Evolutionary conservation across 345 rosid species (phyloP).

Genomic region (Hypericum androsaemum): DNA sequence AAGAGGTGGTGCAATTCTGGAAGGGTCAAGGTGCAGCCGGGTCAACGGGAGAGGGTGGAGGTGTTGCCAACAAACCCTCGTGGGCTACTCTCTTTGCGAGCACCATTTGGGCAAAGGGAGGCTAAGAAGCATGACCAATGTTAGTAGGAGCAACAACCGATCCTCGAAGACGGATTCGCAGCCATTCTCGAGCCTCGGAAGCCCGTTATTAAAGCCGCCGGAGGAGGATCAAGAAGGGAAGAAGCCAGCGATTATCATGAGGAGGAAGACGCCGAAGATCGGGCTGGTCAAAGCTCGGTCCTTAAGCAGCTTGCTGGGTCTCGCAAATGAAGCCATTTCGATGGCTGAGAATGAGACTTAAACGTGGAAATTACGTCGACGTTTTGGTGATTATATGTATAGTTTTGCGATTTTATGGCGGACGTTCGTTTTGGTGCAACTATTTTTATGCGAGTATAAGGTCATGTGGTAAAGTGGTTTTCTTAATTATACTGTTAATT

Average conservation of each 20-base stretch:
- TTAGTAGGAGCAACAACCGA: constrained; percentile 23
- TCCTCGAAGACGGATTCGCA: constrained; percentile 4
- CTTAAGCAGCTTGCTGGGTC: constrained; percentile 77
- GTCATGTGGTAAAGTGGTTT: no score
- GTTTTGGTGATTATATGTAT: no score
- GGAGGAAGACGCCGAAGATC: constrained; percentile 64
- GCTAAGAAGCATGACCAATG: constrained; percentile 57
- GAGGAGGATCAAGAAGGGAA: constrained; percentile 9
- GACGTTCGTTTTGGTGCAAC: no score
- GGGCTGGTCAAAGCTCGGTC: constrained; percentile 93
- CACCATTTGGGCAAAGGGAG: constrained; percentile 96
- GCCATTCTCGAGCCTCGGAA: not conserved
- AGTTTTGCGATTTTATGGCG: no score
- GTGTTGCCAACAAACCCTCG: constrained; percentile 85
- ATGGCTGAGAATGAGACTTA: no score
- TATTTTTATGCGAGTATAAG: no score
- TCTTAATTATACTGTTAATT: no score
- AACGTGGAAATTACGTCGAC: no score
- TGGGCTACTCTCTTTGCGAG: constrained; percentile 90
- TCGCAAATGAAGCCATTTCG: constrained; percentile 16
- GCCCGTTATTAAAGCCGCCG: not conserved
- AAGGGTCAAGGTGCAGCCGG: constrained; percentile 78
- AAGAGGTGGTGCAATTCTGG: constrained; percentile 47
- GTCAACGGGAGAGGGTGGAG: constrained; percentile 98
- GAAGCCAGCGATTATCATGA: constrained; percentile 3